A percentile compares a stretch with the other conserved stretches of the same genome.
Evolutionary conservation across 1,139 yeast genomes (phyloP).

Genomic region (Debaryomyces fabryi): DNA sequence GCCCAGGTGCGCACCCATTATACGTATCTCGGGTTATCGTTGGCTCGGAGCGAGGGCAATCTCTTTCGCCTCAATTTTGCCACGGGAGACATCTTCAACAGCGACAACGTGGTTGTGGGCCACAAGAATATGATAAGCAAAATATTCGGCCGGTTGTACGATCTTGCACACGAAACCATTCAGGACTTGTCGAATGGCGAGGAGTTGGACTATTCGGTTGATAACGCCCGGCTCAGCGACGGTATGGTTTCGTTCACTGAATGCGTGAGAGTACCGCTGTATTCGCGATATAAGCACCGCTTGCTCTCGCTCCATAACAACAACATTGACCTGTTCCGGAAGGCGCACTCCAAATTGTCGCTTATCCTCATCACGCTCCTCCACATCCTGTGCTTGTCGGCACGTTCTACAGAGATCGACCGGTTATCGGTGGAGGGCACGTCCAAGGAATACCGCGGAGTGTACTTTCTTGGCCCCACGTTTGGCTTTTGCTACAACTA

Average conservation of each 20-base stretch:
- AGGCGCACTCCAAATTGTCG: not conserved
- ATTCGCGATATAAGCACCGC: not conserved
- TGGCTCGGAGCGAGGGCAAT: not conserved
- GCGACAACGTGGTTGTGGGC: not conserved
- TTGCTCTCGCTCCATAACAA: not conserved
- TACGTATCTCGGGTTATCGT: not conserved
- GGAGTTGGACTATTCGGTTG: not conserved
- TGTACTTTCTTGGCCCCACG: not conserved
- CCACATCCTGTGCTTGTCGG: constrained; percentile 1
- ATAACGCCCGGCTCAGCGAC: not conserved
- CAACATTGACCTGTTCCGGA: not conserved
- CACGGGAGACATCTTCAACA: not conserved
- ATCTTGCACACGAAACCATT: not conserved
- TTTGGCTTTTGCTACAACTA: not conserved
- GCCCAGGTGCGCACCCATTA: not conserved
- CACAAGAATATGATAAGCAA: not conserved
- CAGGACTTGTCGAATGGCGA: not conserved
- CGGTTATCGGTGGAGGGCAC: not conserved
- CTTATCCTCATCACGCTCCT: not conserved
- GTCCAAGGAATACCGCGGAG: not conserved
- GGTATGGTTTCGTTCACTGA: not conserved
- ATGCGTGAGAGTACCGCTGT: not conserved
- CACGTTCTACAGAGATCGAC: not conserved
- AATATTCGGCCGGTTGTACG: not conserved
- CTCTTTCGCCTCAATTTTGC: not conserved